Conservation (phyloP, 257 asterid species). For the Paraleonurus japonicus region DNA sequence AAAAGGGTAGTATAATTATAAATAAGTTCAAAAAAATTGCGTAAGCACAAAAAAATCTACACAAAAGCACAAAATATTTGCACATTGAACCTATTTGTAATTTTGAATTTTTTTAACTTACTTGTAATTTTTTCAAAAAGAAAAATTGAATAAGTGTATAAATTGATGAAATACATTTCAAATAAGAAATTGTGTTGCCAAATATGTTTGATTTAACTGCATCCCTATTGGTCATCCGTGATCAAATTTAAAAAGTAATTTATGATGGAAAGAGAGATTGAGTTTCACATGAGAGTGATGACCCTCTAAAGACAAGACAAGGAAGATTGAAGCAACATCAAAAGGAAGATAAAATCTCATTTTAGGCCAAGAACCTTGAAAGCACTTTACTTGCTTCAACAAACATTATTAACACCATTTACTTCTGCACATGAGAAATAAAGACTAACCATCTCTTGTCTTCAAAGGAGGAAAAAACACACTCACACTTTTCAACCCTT, state of each 20-base stretch:
- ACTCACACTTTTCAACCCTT: background rate
- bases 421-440: conserved; percentile 9
- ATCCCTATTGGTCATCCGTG: background rate
- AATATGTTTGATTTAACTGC: background rate
- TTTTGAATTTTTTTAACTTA: no score
- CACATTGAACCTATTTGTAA: no score
- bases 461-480: background rate
- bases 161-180: background rate
- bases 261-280: background rate
- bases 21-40: no score
- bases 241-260: background rate
- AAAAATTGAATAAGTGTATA: no score
- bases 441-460: conserved; percentile 9
- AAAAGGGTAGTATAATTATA: no score
- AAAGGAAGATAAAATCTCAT: background rate
- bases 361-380: background rate
- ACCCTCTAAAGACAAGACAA: background rate
- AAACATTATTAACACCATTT: conserved; percentile 13
- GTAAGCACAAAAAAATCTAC: no score
- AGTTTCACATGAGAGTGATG: background rate
- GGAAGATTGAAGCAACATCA: conserved; percentile 4
- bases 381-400: conserved; percentile 19
- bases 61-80: no score
- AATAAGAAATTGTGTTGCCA: no score
- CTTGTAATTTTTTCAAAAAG: no score